phyloP scores from a whole-genome alignment of 768 basidiomycete genomes.

The Infundibulicybe gibba region DNA sequence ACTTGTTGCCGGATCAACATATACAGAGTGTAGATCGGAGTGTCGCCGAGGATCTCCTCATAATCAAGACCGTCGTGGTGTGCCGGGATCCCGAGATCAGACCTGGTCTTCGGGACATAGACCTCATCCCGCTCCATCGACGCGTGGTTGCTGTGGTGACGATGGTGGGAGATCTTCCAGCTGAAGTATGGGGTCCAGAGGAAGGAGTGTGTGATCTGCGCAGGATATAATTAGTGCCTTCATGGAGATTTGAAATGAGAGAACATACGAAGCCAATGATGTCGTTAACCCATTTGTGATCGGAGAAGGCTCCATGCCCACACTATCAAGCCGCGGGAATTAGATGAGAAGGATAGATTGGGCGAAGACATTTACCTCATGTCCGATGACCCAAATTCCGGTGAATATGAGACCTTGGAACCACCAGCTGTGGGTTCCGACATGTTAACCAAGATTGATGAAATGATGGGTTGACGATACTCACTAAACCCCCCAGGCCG shows the following conservation, averaged over 20 bases:
- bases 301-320: slow-evolving; percentile 7
- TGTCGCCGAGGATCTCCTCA: slow-evolving; percentile 37
- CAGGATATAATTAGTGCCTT: not conserved
- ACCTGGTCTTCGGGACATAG: slow-evolving; percentile 23
- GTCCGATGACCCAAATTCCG: slow-evolving; percentile 13
- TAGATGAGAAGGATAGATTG: not conserved
- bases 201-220: not conserved
- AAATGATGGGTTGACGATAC: not conserved
- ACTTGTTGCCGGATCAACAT: slow-evolving; percentile 37
- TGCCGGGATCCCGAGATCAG: slow-evolving; percentile 28
- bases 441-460: not conserved
- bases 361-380: not conserved
- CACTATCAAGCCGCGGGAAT: not conserved
- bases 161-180: slow-evolving; percentile 16
- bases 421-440: slow-evolving; percentile 9
- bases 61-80: slow-evolving; percentile 17
- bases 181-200: slow-evolving; percentile 5
- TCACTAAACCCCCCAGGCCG: not conserved
- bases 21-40: slow-evolving; percentile 35
- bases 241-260: not conserved
- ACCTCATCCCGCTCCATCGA: slow-evolving; percentile 6
- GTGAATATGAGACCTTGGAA: slow-evolving; percentile 14
- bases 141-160: slow-evolving; percentile 8
- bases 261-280: slow-evolving; percentile 5
- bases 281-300: slow-evolving; percentile 1